phyloP scores from a whole-genome alignment of 352 stramenopile genomes.

The Globisporangium orthogonon region DNA sequence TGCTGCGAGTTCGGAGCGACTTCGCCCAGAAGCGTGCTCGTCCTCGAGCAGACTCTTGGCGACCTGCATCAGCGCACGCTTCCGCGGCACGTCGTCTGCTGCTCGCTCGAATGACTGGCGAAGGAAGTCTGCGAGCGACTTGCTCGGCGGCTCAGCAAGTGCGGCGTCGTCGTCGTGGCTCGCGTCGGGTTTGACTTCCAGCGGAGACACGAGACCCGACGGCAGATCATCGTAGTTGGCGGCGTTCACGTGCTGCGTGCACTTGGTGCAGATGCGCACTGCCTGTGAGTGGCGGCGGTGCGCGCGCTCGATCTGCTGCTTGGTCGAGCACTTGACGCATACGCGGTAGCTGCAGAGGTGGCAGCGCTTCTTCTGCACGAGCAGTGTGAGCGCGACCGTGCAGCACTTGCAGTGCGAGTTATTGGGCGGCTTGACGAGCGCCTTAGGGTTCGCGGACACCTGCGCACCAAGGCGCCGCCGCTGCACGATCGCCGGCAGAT shows the following conservation, averaged over 20 bases:
- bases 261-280: slow-evolving; percentile 43
- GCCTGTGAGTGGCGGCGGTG: slow-evolving; percentile 17
- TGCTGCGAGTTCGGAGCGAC: not conserved
- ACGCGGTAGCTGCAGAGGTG: slow-evolving; percentile 43
- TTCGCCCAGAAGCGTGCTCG: not conserved
- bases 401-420: slow-evolving; percentile 43
- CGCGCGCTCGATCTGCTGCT: slow-evolving; percentile 25
- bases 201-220: slow-evolving; percentile 11
- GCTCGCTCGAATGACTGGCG: slow-evolving; percentile 33
- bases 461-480: slow-evolving; percentile 35
- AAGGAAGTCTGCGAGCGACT: slow-evolving; percentile 31
- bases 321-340: slow-evolving; percentile 34
- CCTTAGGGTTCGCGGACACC: slow-evolving; percentile 20
- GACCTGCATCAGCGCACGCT: slow-evolving; percentile 36
- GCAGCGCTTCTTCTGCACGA: slow-evolving; percentile 31
- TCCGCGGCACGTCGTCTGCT: slow-evolving; percentile 2
- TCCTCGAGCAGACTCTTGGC: slow-evolving; percentile 45
- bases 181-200: slow-evolving; percentile 23
- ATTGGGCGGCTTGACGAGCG: slow-evolving; percentile 6
- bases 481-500: slow-evolving; percentile 31
- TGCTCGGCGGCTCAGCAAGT: slow-evolving; percentile 5
- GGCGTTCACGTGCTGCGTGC: slow-evolving; percentile 45
- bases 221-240: slow-evolving; percentile 45
- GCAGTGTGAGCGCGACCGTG: slow-evolving; percentile 19
- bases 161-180: slow-evolving; percentile 2